Evolutionary conservation across 2,329 filamentous ascomycete species (phyloP).

Genomic region (Raffaelea deltoideospora): DNA sequence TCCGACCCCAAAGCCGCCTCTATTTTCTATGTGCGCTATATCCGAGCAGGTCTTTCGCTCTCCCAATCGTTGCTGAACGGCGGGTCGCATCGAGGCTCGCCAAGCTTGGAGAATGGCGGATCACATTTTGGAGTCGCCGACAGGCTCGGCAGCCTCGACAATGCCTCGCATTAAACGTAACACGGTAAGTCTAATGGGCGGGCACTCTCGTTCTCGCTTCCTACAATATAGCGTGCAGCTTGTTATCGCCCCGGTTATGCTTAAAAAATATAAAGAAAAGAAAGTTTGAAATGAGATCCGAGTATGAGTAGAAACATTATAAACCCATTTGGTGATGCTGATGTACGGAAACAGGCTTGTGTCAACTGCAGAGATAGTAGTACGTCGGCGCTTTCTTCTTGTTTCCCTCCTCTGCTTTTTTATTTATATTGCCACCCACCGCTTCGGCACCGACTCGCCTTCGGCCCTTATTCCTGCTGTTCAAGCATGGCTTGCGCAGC

Average conservation of each 20-base stretch:
- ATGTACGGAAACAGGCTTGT: conserved; percentile 8
- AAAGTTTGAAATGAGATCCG: background rate
- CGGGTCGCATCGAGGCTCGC: too few species aligned
- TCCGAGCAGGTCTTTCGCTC: too few species aligned
- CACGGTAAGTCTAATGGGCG: conserved; percentile 9
- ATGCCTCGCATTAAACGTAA: conserved; percentile 12
- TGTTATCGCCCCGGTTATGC: background rate
- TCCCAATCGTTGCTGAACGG: too few species aligned
- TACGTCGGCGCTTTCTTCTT: too few species aligned
- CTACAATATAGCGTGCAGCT: too few species aligned
- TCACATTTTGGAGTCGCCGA: conserved; percentile 3
- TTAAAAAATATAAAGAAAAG: background rate
- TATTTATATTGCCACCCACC: too few species aligned
- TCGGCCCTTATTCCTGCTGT: background rate
- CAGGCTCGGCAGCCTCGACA: conserved; percentile 2
- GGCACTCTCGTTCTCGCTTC: background rate
- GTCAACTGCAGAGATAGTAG: conserved; percentile 13
- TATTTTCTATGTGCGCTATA: background rate
- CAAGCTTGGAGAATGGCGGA: conserved; percentile 11
- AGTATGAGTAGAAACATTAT: too few species aligned
- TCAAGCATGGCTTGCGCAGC: background rate
- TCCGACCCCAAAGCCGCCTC: too few species aligned
- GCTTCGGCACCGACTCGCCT: conserved; percentile 8
- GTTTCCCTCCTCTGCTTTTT: background rate
- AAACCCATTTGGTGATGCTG: conserved; percentile 1